phyloP scores from a whole-genome alignment of 2,329 filamentous ascomycete genomes.

The Leptographium radiaticola region DNA sequence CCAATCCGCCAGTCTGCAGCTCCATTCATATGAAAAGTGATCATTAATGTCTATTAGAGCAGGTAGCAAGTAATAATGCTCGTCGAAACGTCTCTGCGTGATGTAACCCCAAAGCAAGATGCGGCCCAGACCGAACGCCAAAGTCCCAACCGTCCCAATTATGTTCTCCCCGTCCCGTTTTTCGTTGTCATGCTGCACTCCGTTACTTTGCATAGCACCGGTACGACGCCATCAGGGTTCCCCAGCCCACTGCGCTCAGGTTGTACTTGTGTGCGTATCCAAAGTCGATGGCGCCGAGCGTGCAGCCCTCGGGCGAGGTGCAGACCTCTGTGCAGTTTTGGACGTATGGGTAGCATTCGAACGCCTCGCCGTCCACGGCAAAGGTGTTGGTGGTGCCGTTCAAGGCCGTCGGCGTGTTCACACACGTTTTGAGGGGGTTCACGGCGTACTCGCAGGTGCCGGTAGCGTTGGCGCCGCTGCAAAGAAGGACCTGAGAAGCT shows the following conservation, averaged over 20 bases:
- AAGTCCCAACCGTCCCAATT: too few relatives aligned
- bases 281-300: slow-evolving; percentile 33
- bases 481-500: slow-evolving; percentile 30
- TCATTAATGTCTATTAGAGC: too few relatives aligned
- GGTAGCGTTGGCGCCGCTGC: slow-evolving; percentile 35
- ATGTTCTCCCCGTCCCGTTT: not conserved
- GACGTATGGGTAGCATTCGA: slow-evolving; percentile 33
- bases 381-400: slow-evolving; percentile 31
- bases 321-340: slow-evolving; percentile 29
- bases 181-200: too few relatives aligned
- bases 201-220: slow-evolving; percentile 17
- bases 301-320: slow-evolving; percentile 38
- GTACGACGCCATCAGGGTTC: slow-evolving; percentile 23
- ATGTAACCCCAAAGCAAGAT: too few relatives aligned
- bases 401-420: slow-evolving; percentile 29
- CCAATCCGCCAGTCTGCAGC: too few relatives aligned
- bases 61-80: too few relatives aligned
- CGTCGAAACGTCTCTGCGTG: too few relatives aligned
- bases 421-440: slow-evolving; percentile 30
- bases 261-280: slow-evolving; percentile 33
- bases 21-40: too few relatives aligned
- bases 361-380: slow-evolving; percentile 34
- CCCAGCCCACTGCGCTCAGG: slow-evolving; percentile 31
- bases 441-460: slow-evolving; percentile 30
- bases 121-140: too few relatives aligned